Evolutionary conservation across 2,329 filamentous ascomycete species (phyloP), one percentile per base, ranked within the genome.

Genomic region (Cytospora paraplurivora): DNA sequence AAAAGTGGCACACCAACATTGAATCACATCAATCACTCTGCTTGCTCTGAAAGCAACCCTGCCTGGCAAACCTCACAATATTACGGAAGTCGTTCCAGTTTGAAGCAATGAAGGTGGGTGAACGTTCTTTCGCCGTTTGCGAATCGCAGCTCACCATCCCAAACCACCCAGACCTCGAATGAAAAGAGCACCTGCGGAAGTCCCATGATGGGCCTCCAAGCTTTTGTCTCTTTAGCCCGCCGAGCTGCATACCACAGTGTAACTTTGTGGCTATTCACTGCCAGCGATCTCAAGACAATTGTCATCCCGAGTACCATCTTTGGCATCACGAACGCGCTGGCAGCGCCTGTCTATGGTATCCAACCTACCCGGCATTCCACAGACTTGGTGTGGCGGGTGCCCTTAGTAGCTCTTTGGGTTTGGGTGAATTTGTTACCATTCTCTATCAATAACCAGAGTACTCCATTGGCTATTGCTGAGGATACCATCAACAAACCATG

Each of bases 341-440:
- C 62, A 17, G 50, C 50, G 13, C 50, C 50, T n/a, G 6, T 53
- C 21, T 53, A 53, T 13, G 32, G 50, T 15, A 53, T 53, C 15
- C 2, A 4, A 41, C 38, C 38, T 53, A 32, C 27, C 6, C 34
- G 5, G 32, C 10, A 50, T 15, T 19, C n/a, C 7, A 32, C 47
- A 19, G 21, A 62, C 57, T 17, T 34, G 55, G 11, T 56, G 19
- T 51, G 37, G 44, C n/a, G 56, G 11, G 34, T 57, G n/a, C 68
- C 69, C 12, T 19, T 61, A 33, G 64, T 66, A 11, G 11, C 68
- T 15, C 52, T 70, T 2, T 75, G 72, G 72, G 59, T 69, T 41
- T 74, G 70, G 68, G 17, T 71, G 1, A 73, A 72, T 47, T 63
- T 74, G n/a, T 21, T 58, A 13, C 41, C 38, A 17, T 51, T 51